phyloP scores from a whole-genome alignment of 352 stramenopile species.

The Peronosclerospora sorghi region DNA sequence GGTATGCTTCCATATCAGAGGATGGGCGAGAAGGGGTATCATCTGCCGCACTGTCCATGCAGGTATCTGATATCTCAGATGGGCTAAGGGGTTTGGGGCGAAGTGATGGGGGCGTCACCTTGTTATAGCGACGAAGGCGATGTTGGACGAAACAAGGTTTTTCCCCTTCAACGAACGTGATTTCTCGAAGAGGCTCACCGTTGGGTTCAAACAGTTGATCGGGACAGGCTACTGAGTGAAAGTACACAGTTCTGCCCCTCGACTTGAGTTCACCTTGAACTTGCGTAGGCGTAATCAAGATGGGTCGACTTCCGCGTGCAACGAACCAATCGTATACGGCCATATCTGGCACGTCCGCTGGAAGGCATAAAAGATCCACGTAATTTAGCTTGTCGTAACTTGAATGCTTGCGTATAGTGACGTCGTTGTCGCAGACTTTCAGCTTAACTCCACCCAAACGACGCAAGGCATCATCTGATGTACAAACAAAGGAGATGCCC shows the following conservation, averaged over 20 bases:
- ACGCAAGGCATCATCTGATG: neutral
- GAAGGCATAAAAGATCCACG: neutral
- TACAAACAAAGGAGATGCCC: neutral
- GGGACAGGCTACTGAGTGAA: neutral
- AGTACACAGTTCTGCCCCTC: neutral
- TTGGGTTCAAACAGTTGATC: neutral
- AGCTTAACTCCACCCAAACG: neutral
- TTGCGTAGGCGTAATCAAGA: neutral
- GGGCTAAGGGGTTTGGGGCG: neutral
- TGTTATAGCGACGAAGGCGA: neutral
- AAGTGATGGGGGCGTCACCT: neutral
- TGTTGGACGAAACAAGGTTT: constrained; percentile 1
- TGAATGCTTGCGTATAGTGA: neutral
- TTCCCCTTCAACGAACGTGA: neutral
- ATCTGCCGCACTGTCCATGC: neutral
- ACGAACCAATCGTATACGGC: neutral
- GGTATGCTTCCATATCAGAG: no score
- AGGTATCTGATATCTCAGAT: neutral
- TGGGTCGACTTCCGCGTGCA: neutral
- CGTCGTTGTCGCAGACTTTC: neutral
- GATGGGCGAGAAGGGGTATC: neutral
- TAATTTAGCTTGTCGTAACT: neutral
- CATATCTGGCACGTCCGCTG: neutral
- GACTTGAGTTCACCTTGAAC: neutral
- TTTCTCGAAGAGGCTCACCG: neutral